phyloP scores from a whole-genome alignment of 371 early-diverging fungal genomes.

The Mortierella sp. region DNA sequence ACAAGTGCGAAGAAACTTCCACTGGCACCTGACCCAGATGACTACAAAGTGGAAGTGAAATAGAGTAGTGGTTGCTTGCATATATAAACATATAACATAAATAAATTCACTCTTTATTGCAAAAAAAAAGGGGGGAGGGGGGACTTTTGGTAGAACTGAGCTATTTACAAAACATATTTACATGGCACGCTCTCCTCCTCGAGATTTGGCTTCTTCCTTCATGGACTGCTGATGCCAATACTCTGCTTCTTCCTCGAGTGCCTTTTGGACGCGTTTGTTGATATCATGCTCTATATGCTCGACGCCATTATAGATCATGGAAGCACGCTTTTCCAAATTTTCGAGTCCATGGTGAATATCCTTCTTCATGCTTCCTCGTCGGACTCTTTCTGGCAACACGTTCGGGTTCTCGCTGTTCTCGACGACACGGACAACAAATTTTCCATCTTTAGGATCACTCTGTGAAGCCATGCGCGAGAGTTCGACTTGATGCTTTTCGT shows the following conservation, averaged over 20 bases:
- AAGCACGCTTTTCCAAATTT: constrained; percentile 43
- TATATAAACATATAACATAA: neutral
- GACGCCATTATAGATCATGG: constrained; percentile 47
- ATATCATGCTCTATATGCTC: constrained; percentile 47
- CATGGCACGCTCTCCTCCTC: constrained; percentile 42
- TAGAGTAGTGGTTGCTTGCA: constrained; percentile 2
- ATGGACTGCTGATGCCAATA: constrained; percentile 51
- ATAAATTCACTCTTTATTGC: too few relatives aligned
- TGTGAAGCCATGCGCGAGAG: constrained; percentile 29
- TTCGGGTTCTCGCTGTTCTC: neutral
- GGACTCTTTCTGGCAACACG: constrained; percentile 19
- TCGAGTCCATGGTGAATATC: constrained; percentile 28
- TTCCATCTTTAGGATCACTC: constrained; percentile 27
- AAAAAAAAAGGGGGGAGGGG: too few relatives aligned
- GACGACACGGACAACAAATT: constrained; percentile 18
- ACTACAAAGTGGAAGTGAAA: constrained; percentile 54
- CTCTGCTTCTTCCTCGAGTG: constrained; percentile 44
- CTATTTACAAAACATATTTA: constrained; percentile 12
- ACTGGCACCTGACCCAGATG: constrained; percentile 31
- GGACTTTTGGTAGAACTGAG: too few relatives aligned
- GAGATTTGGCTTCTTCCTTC: constrained; percentile 45
- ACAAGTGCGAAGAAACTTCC: neutral
- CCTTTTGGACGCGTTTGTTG: constrained; percentile 35
- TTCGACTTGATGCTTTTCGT: constrained; percentile 30
- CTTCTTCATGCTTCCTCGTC: constrained; percentile 16